These are phyloP conservation scores for Populus simonii DNA, from an alignment of 345 rosid genomes.

Conservation along the genomic window DNA sequence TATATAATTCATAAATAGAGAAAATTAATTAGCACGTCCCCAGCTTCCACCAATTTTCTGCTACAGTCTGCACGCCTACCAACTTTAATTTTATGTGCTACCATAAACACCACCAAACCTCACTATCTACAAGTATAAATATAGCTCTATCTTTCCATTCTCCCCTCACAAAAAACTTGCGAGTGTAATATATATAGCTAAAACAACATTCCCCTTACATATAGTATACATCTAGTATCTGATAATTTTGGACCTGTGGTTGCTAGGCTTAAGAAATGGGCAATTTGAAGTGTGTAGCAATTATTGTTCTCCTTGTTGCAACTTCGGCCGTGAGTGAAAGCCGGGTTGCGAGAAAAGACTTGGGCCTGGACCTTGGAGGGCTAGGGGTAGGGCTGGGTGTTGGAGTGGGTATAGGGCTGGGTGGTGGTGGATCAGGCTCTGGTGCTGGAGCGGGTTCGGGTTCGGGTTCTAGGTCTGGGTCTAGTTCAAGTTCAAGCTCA, in stretches of 20 bases:
- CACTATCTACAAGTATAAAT: constrained; percentile 21
- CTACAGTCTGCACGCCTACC: constrained; percentile 11
- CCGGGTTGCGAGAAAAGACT: constrained; percentile 67
- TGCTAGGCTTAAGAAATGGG: constrained; percentile 17
- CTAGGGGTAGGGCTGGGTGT: constrained; percentile 67
- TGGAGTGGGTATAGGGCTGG: constrained; percentile 60
- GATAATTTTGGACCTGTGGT: not conserved
- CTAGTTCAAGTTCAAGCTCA: constrained; percentile 53
- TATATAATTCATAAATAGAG: not conserved
- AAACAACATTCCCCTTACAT: not conserved
- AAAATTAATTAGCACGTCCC: not conserved
- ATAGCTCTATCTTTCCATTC: not conserved
- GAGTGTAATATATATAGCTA: not conserved
- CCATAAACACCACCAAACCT: not conserved
- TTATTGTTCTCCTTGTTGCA: constrained; percentile 33
- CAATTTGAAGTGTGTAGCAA: constrained; percentile 22
- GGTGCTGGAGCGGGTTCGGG: constrained; percentile 46
- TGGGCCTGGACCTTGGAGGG: constrained; percentile 71
- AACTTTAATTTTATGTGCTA: not conserved
- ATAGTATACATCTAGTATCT: not conserved
- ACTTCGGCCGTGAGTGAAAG: constrained; percentile 38
- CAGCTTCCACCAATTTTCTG: constrained; percentile 18
- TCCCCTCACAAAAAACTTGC: not conserved
- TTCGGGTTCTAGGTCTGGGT: constrained; percentile 46
- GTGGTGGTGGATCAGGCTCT: constrained; percentile 49